These are phyloP conservation scores for cucumber (Cucumis sativus) DNA, from an alignment of 306 rosid species.

Conservation along the genomic window Cucumber_9930_V3 NC_026655.2:22350001-22350500, in stretches of 20 bases:
- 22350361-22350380: not conserved
- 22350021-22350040: constrained; percentile 5
- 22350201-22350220: not conserved
- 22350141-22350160: not conserved
- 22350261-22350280: not conserved
- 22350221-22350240: not conserved
- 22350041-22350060: constrained; percentile 4
- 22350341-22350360: not conserved
- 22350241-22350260: not conserved
- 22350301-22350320: not conserved
- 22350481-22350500: not conserved
- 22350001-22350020: constrained; percentile 10
- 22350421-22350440: not conserved
- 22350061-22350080: constrained; percentile 14
- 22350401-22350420: not conserved
- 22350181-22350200: constrained; percentile 5
- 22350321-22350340: not conserved
- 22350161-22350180: not conserved
- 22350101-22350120: not conserved
- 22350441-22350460: not conserved
- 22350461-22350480: not conserved
- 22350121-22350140: not conserved
- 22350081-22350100: constrained; percentile 6
- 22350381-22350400: not conserved
- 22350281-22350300: not conserved